Base-by-base conservation (phyloP, 1,284 basidiomycete genomes). In the Leccinum pallidistipes region DNA sequence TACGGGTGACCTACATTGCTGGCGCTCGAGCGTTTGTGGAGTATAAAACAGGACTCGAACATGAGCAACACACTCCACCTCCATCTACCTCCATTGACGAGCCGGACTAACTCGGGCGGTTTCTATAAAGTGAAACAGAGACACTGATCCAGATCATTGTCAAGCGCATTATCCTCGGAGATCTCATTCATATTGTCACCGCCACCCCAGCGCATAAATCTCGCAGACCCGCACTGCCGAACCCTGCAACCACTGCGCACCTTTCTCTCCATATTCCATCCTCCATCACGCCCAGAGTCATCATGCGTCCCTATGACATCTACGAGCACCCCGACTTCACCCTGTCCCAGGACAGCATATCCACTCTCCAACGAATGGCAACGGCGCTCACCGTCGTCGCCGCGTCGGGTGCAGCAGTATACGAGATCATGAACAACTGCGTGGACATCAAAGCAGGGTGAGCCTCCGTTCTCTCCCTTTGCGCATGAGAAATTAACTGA, bases 251-350 rank as follows among this genome's bases (percentile, higher is more conserved):
- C 43, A 45, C 43, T 18, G 2, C 18, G 5, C 2, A 45, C 47
- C 27, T 34, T 12, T 47, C 45, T 47, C 45, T 47, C 43, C 43
- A n/a, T 45, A 10, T 10, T 27, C 47, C 47, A 45, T 45, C 18
- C 36, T 36, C 36, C 36, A 36, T 45, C 47, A 50, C 43, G 5
- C 14, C 24, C 49, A 31, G 14, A 45, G n/a, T 34, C 79, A 78
- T 75, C 79, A 81, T 70, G 83, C 81, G 66, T 67, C 75, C 58
- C 67, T 75, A 76, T 64, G 74, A 76, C 60, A 73, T 84, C 59
- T 84, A 84, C 69, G 83, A 83, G 62, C 81, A 83, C 68, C 83
- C 83, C 10, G 76, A 77, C n/a, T 79, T 83, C 65, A 74, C 79
- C 1, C 69, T 74, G 24, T 75, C 72, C 11, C 16, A 59, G 32